These are phyloP conservation scores for Lipomyces kockii DNA, from an alignment of 805 yeast species.

Conservation along the genomic window DNA sequence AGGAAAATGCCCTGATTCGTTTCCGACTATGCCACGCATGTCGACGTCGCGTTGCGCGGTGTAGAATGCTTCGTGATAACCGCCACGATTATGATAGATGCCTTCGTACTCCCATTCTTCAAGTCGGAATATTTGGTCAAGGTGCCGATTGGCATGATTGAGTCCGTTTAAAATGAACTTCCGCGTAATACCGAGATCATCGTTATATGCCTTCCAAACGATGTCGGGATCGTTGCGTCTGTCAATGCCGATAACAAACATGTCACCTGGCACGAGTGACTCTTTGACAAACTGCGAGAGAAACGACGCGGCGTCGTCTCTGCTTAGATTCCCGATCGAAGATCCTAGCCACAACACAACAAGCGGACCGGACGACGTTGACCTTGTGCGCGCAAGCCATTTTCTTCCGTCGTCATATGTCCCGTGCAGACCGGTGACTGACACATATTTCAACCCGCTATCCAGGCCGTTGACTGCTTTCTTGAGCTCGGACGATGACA, in stretches of 20 bases:
- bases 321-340: constrained; percentile 36
- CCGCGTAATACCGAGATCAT: constrained; percentile 30
- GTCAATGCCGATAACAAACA: constrained; percentile 36
- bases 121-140: constrained; percentile 20
- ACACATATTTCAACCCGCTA: constrained; percentile 16
- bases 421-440: constrained; percentile 34
- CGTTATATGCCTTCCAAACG: constrained; percentile 36
- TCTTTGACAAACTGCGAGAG: constrained; percentile 18
- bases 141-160: constrained; percentile 25
- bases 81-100: constrained; percentile 29
- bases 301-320: constrained; percentile 32
- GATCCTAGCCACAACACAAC: constrained; percentile 38
- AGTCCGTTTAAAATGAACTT: constrained; percentile 37
- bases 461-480: constrained; percentile 20
- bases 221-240: constrained; percentile 32
- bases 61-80: constrained; percentile 37
- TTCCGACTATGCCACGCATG: background rate
- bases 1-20: constrained; percentile 6
- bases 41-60: constrained; percentile 25
- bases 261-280: constrained; percentile 25
- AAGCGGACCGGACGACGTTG: constrained; percentile 10
- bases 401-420: constrained; percentile 34
- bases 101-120: constrained; percentile 35
- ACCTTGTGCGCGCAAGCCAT: constrained; percentile 27
- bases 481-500: constrained; percentile 30